Percentiles rank a stretch among this genome's conserved stretches.
Conservation (phyloP, 179 eudicot species). For the Corrigiola litoralis region DNA sequence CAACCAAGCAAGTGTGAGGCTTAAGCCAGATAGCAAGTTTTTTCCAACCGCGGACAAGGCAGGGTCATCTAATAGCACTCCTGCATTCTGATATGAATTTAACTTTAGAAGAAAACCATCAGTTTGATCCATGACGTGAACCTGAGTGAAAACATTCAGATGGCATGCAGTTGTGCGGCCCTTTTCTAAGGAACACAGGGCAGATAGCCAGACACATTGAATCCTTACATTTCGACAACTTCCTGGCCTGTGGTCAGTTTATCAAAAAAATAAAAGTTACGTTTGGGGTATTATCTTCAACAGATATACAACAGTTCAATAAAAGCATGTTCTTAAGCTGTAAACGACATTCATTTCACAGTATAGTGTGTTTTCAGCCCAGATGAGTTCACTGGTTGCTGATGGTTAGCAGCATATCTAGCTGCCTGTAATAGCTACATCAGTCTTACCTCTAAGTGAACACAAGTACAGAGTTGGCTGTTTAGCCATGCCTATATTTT, state of each 20-base stretch:
- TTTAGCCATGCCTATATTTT: slow-evolving; percentile 17
- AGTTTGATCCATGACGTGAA: too few relatives aligned
- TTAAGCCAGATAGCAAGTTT: too few relatives aligned
- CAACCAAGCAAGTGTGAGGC: too few relatives aligned
- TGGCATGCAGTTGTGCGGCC: too few relatives aligned
- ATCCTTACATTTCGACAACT: too few relatives aligned
- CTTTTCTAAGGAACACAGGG: too few relatives aligned
- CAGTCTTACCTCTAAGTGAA: neutral
- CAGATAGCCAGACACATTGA: too few relatives aligned
- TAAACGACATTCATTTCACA: slow-evolving; percentile 3
- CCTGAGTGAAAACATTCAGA: too few relatives aligned
- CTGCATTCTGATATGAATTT: too few relatives aligned
- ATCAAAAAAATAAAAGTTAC: neutral
- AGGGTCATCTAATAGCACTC: too few relatives aligned
- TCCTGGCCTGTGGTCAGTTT: neutral
- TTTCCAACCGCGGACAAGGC: too few relatives aligned
- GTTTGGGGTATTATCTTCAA: neutral
- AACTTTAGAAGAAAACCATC: too few relatives aligned
- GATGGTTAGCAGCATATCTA: slow-evolving; percentile 1
- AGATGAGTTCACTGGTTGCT: neutral
- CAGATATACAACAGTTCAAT: neutral
- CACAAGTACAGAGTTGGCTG: slow-evolving; percentile 3
- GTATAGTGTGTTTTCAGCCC: slow-evolving; percentile 8
- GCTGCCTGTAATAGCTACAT: neutral
- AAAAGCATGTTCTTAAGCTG: neutral